Evolutionary conservation across 192 early-diverging fungal species (phyloP).

Genomic region (Backusella liffmaniae): DNA sequence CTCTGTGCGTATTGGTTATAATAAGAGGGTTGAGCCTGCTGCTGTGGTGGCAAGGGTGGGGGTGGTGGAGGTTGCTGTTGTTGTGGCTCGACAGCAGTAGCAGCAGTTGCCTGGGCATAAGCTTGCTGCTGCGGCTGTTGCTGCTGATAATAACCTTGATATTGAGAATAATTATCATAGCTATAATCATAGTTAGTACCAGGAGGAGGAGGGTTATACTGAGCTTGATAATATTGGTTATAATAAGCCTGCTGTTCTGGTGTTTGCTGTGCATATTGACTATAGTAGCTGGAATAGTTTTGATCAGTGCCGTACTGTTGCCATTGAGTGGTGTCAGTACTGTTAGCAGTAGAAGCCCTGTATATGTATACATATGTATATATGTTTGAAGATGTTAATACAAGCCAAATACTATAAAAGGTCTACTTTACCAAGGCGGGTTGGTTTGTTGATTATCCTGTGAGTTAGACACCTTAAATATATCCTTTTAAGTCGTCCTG

Average conservation of each 20-base stretch:
- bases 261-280: conserved; percentile 1
- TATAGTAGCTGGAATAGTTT: not conserved
- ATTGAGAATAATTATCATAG: conserved; percentile 13
- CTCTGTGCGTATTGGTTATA: not conserved
- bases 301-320: conserved; percentile 4
- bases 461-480: conserved; percentile 11
- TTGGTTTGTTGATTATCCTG: conserved; percentile 1
- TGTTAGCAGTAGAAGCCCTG: not conserved
- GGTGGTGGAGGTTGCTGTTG: not conserved
- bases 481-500: not conserved
- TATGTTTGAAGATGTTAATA: not conserved
- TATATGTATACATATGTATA: not conserved
- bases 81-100: not conserved
- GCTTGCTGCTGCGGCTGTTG: not conserved
- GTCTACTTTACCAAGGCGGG: conserved; percentile 2
- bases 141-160: conserved; percentile 12
- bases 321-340: not conserved
- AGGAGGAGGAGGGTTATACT: conserved; percentile 13
- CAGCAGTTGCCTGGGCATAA: not conserved
- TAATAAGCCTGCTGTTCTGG: conserved; percentile 18
- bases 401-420: not conserved
- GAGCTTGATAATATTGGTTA: conserved; percentile 17
- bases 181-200: conserved; percentile 9
- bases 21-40: not conserved
- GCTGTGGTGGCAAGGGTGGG: not conserved